phyloP scores from a whole-genome alignment of 768 basidiomycete genomes.

The Amanita molliuscula region DNA sequence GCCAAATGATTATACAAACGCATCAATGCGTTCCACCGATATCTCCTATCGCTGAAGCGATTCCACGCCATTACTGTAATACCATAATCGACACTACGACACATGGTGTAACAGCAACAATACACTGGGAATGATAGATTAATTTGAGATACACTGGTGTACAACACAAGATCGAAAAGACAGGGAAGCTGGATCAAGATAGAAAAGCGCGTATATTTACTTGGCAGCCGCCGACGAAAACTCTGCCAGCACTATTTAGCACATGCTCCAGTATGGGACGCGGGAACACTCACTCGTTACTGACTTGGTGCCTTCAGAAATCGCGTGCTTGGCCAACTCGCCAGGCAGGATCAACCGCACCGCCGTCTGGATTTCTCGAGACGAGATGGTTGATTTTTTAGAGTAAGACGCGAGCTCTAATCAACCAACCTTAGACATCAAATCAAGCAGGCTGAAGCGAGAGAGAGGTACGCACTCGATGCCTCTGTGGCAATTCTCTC shows the following conservation, averaged over 20 bases:
- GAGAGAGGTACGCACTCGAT: slow-evolving; percentile 45
- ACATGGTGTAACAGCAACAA: slow-evolving; percentile 2
- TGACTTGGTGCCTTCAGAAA: slow-evolving; percentile 78
- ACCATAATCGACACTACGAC: slow-evolving; percentile 5
- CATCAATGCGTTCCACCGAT: background rate
- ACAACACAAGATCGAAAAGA: slow-evolving; percentile 12
- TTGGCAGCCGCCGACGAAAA: slow-evolving; percentile 52
- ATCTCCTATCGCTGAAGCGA: background rate
- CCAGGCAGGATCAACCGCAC: slow-evolving; percentile 94
- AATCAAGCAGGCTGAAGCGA: background rate
- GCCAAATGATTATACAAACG: no score
- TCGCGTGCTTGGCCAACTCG: slow-evolving; percentile 97
- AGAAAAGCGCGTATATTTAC: slow-evolving; percentile 17
- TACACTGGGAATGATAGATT: slow-evolving; percentile 5
- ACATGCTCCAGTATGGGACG: background rate
- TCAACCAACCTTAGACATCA: slow-evolving; percentile 1
- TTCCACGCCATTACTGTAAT: background rate
- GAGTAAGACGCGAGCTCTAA: slow-evolving; percentile 94
- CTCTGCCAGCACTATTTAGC: slow-evolving; percentile 22
- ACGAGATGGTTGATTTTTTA: slow-evolving; percentile 98
- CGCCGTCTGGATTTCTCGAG: slow-evolving; percentile 95
- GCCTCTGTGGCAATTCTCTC: slow-evolving; percentile 88
- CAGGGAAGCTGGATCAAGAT: background rate
- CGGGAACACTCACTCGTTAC: slow-evolving; percentile 35
- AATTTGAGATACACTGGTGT: slow-evolving; percentile 19